These are phyloP conservation scores for Hordeum pubiflorum DNA, from an alignment of 202 grass and related monocot species.

Conservation along the genomic window DNA sequence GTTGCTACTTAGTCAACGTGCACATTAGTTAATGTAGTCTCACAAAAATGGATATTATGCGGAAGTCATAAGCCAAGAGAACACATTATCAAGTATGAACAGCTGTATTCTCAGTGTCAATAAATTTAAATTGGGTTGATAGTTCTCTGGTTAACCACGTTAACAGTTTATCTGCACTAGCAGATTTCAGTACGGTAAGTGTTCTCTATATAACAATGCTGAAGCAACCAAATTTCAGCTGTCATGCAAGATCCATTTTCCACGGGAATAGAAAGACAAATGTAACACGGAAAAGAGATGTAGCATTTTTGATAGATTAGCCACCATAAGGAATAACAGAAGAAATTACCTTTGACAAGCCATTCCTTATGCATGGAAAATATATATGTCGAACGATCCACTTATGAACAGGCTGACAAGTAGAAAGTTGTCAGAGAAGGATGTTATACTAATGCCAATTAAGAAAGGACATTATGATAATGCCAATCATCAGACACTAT, in stretches of 20 bases:
- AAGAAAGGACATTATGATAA: not conserved
- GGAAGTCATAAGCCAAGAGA: not conserved
- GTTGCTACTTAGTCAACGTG: not conserved
- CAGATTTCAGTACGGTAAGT: not conserved
- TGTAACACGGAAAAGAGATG: not conserved
- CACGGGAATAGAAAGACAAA: not conserved
- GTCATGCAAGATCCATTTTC: not conserved
- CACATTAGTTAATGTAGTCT: not conserved
- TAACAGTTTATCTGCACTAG: not conserved
- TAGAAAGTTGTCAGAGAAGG: conserved; percentile 30
- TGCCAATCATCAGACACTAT: conserved; percentile 19
- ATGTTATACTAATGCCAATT: not conserved
- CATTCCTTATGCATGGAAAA: conserved; percentile 87
- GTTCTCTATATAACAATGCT: not conserved
- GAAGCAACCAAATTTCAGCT: conserved; percentile 2
- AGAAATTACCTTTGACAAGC: conserved; percentile 66
- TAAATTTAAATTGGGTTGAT: conserved; percentile 1
- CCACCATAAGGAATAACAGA: not conserved
- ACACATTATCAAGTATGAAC: not conserved
- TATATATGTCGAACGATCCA: conserved; percentile 94
- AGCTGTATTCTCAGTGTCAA: not conserved
- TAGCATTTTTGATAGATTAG: not conserved
- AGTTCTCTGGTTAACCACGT: not conserved
- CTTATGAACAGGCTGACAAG: conserved; percentile 90
- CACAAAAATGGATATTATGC: not conserved